Evolutionary conservation across 768 basidiomycete genomes (phyloP).

Genomic region (Rhodotorula diobovata): DNA sequence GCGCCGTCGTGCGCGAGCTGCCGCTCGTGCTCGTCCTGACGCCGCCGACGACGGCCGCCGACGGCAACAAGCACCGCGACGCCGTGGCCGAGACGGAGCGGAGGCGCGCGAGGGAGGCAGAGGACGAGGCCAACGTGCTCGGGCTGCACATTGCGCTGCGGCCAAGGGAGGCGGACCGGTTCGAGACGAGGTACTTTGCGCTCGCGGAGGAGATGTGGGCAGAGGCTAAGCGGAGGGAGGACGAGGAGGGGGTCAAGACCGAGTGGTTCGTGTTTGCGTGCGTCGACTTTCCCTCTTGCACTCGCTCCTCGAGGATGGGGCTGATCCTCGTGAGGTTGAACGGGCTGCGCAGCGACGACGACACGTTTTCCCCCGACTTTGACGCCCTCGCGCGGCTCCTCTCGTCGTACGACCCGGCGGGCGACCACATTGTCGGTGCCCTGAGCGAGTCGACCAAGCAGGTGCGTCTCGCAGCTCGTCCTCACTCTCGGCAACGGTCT

Average conservation of each 20-base stretch:
- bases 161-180: slow-evolving; percentile 23
- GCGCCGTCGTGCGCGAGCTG: neutral
- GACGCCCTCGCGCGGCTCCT: slow-evolving; percentile 27
- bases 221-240: slow-evolving; percentile 13
- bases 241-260: slow-evolving; percentile 15
- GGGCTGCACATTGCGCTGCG: slow-evolving; percentile 34
- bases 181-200: slow-evolving; percentile 40
- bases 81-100: slow-evolving; percentile 20
- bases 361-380: slow-evolving; percentile 41
- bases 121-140: slow-evolving; percentile 29
- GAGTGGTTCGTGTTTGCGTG: slow-evolving; percentile 40
- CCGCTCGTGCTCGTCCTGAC: slow-evolving; percentile 35
- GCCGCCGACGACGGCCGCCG: slow-evolving; percentile 12
- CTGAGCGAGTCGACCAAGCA: slow-evolving; percentile 37
- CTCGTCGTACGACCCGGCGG: slow-evolving; percentile 6
- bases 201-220: slow-evolving; percentile 35
- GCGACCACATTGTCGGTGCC: slow-evolving; percentile 29
- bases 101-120: slow-evolving; percentile 22
- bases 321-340: too few relatives aligned
- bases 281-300: neutral
- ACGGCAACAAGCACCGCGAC: neutral
- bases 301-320: neutral
- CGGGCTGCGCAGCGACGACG: slow-evolving; percentile 40
- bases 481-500: neutral
- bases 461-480: neutral